Evolutionary conservation across 2,329 filamentous ascomycete species (phyloP), one percentile per base, ranked within the genome.

Genomic region (Aphanocladium album): DNA sequence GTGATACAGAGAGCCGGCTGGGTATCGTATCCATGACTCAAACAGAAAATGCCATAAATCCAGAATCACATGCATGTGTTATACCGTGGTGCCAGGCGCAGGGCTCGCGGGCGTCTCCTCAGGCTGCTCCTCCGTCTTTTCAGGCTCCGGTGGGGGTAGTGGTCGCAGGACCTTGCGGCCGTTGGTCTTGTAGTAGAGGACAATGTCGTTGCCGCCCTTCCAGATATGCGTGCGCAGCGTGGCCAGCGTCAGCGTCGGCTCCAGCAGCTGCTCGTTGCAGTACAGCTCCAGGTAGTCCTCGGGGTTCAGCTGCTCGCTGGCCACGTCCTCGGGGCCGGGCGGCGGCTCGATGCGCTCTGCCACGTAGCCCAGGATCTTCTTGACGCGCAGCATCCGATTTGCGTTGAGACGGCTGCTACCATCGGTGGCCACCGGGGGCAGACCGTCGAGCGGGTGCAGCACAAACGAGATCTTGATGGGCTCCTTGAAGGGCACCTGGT

Each of bases 201-300:
- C 77, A 65, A 99, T 89, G 74, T 99, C 95, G 68, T 89, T 93
- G n/a, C 91, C 91, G 47, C 90, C 91, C 68, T 96, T 91, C 95
- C 95, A 99, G 58, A 98, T 81, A 70, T 96, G 92, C 2, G 92
- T 89, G 35, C 93, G 88, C 47, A 99, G 86, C 0, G 93, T 97
- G 5, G 92, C 91, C n/a, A 99, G 83, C 39, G 89, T 98, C 89
- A 96, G 97, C 35, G 88, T 89, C 7, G 88, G 86, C 2, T 89
- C 84, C 27, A 98, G 80, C 62, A 89, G 74, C 83, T 87, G 63
- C 59, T 93, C 90, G 71, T 97, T 93, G 74, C 95, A 98, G 73
- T 96, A 96, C 54, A 99, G 78, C 72, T 99, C 95, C 35, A 99
- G 78, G 75, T 97, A 97, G 70, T 98, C 91, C 71, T 98, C 93